Percentiles rank a stretch among this genome's conserved stretches.
These are phyloP conservation scores for Pugionium cornutum DNA, from an alignment of 345 rosid genomes.

Conservation along the genomic window DNA sequence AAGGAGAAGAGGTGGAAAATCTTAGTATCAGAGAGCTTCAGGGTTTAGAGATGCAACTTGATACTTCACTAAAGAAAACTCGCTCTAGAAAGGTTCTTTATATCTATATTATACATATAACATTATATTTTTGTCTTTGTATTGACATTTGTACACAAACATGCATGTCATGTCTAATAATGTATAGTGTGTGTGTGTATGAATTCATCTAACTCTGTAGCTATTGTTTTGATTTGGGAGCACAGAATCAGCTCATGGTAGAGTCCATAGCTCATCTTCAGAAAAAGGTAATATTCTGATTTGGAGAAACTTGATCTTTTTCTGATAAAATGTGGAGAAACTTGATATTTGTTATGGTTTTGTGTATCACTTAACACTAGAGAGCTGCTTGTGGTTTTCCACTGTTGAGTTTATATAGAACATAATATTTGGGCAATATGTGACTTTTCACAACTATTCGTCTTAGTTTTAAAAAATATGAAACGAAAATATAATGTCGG, in stretches of 20 bases:
- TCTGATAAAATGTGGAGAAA: too few species aligned
- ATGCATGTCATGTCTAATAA: background rate
- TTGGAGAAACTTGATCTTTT: background rate
- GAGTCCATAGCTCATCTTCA: constrained; percentile 65
- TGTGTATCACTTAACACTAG: too few species aligned
- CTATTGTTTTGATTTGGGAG: constrained; percentile 25
- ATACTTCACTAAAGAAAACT: constrained; percentile 69
- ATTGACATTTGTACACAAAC: background rate
- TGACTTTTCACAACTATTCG: background rate
- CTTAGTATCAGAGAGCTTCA: constrained; percentile 71
- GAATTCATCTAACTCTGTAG: constrained; percentile 20
- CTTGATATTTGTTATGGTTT: background rate
- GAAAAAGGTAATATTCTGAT: constrained; percentile 52
- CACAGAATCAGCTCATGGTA: constrained; percentile 70
- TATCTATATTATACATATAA: background rate
- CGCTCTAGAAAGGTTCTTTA: constrained; percentile 64
- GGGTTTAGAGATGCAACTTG: constrained; percentile 79
- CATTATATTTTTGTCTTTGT: background rate
- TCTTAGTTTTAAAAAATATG: too few species aligned
- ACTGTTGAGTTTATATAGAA: background rate
- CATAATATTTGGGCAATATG: background rate
- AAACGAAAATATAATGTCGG: too few species aligned
- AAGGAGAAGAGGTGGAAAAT: constrained; percentile 69
- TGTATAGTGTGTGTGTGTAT: background rate
- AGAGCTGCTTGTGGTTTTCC: too few species aligned